Conservation (phyloP, 1,284 basidiomycete species). For the Marasmius tenuissimus region DNA sequence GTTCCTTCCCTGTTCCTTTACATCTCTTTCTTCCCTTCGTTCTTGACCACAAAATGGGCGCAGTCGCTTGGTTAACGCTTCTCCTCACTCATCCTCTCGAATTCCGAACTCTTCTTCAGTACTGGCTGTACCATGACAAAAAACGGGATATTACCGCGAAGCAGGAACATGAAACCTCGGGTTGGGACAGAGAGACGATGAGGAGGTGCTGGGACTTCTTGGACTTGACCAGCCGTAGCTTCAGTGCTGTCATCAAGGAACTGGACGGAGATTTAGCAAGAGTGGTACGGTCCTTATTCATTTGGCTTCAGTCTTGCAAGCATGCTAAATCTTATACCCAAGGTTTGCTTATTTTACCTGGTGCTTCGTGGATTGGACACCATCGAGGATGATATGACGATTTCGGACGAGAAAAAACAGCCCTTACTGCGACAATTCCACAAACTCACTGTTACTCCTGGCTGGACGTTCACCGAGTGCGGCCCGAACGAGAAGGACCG, state of each 20-base stretch:
- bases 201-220: slow-evolving; percentile 89
- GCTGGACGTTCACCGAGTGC: slow-evolving; percentile 85
- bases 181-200: slow-evolving; percentile 87
- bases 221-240: slow-evolving; percentile 88
- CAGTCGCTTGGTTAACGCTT: slow-evolving; percentile 51
- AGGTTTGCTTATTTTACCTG: slow-evolving; percentile 96
- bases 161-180: slow-evolving; percentile 70
- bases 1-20: background rate
- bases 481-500: slow-evolving; percentile 93
- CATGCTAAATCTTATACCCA: slow-evolving; percentile 1
- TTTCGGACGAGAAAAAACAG: slow-evolving; percentile 85
- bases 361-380: slow-evolving; percentile 94
- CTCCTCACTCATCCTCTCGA: slow-evolving; percentile 77
- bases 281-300: slow-evolving; percentile 59
- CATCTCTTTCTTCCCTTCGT: background rate
- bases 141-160: slow-evolving; percentile 78
- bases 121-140: slow-evolving; percentile 76
- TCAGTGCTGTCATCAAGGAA: slow-evolving; percentile 95
- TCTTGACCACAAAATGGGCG: slow-evolving; percentile 30
- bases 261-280: slow-evolving; percentile 93
- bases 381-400: slow-evolving; percentile 98
- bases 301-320: background rate
- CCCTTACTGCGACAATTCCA: slow-evolving; percentile 86
- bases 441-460: slow-evolving; percentile 77
- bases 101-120: slow-evolving; percentile 78